phyloP scores from a whole-genome alignment of 179 eudicot species.

The Pouteria campechiana region DNA sequence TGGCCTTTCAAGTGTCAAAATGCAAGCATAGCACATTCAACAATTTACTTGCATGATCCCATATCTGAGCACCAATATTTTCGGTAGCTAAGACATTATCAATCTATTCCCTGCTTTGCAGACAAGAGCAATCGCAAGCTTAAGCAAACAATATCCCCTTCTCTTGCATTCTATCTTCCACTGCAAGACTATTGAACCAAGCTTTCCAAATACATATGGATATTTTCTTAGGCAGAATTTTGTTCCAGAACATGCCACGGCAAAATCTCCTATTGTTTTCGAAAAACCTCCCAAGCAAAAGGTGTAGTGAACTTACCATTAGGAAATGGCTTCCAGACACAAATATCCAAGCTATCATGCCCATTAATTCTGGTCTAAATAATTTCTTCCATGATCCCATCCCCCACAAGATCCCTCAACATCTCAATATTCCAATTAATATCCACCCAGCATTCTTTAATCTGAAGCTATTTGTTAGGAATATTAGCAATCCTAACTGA shows the following conservation, averaged over 20 bases:
- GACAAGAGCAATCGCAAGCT: not conserved
- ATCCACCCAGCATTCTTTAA: no score
- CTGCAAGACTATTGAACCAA: not conserved
- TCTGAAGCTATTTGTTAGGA: no score
- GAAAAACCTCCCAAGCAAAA: not conserved
- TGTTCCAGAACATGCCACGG: not conserved
- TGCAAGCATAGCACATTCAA: not conserved
- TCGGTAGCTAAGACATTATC: not conserved
- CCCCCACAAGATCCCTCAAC: not conserved
- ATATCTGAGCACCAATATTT: not conserved
- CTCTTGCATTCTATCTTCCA: not conserved
- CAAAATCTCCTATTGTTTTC: not conserved
- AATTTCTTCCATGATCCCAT: not conserved
- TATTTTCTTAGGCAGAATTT: not conserved
- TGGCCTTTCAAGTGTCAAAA: not conserved
- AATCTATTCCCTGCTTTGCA: not conserved
- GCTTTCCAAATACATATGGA: not conserved
- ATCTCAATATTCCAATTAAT: no score
- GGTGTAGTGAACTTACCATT: not conserved
- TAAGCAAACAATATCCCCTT: no score
- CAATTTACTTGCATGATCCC: not conserved
- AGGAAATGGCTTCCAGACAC: not conserved
- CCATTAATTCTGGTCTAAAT: not conserved
- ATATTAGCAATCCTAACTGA: no score
- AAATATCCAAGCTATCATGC: not conserved